phyloP scores from a whole-genome alignment of 768 basidiomycete species.

The Rhodotorula toruloides region DNA sequence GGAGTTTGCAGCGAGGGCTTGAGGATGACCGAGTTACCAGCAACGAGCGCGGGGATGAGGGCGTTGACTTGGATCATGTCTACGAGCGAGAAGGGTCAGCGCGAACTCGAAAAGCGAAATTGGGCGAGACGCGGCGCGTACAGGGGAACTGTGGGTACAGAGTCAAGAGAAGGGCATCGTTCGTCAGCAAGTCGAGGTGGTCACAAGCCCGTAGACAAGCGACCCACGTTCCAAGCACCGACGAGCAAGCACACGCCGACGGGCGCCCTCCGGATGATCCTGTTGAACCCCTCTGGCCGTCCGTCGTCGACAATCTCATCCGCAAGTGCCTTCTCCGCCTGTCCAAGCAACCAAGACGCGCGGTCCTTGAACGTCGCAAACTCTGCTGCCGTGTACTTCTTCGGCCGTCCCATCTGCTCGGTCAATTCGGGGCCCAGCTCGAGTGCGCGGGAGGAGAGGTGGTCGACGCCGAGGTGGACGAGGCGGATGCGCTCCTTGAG shows the following conservation, averaged over 20 bases:
- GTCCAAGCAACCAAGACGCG: conserved; percentile 74
- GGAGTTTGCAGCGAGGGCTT: conserved; percentile 98
- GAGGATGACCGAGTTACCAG: conserved; percentile 80
- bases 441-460: conserved; percentile 55
- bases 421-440: conserved; percentile 72
- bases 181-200: neutral
- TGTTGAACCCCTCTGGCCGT: conserved; percentile 73
- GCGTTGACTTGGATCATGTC: conserved; percentile 83
- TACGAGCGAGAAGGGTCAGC: conserved; percentile 56
- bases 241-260: conserved; percentile 83
- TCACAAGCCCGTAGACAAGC: neutral
- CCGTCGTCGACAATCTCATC: conserved; percentile 70
- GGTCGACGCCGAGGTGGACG: conserved; percentile 63
- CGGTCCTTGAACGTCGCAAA: conserved; percentile 74
- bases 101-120: neutral
- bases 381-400: conserved; percentile 72
- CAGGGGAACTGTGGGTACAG: conserved; percentile 6
- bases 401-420: conserved; percentile 85
- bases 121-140: neutral
- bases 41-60: conserved; percentile 80
- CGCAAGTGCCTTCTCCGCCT: conserved; percentile 66
- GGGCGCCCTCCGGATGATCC: conserved; percentile 76
- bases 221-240: conserved; percentile 81
- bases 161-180: neutral
- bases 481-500: conserved; percentile 64